phyloP scores from a whole-genome alignment of 2,329 filamentous ascomycete species.

The Camillea tinctor region DNA sequence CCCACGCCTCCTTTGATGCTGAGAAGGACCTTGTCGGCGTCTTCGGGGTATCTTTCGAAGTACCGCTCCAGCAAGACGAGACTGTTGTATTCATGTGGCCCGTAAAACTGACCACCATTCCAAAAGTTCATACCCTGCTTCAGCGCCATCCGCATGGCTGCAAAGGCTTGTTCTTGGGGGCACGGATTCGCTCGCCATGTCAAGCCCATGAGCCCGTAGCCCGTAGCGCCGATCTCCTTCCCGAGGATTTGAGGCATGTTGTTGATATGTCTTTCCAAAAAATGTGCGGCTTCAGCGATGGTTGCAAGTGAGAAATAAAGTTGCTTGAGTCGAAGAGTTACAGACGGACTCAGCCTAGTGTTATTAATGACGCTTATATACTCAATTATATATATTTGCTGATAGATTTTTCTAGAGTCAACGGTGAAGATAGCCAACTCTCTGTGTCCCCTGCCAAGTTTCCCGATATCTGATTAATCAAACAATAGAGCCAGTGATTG shows the following conservation, averaged over 20 bases:
- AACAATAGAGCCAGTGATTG: neutral
- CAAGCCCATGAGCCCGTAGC: slow-evolving; percentile 32
- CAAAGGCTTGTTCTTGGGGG: slow-evolving; percentile 42
- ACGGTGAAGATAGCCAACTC: neutral
- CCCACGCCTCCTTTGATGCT: slow-evolving; percentile 55
- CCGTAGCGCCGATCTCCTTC: slow-evolving; percentile 26
- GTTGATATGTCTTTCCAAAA: slow-evolving; percentile 1
- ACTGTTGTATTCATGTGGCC: slow-evolving; percentile 48
- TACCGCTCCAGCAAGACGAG: slow-evolving; percentile 53
- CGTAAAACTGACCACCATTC: slow-evolving; percentile 59
- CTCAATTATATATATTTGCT: neutral
- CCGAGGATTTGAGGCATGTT: slow-evolving; percentile 28
- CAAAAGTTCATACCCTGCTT: slow-evolving; percentile 41
- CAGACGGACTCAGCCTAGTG: neutral
- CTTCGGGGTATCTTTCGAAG: slow-evolving; percentile 55
- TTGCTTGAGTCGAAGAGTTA: neutral
- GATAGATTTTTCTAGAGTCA: neutral
- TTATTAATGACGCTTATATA: neutral
- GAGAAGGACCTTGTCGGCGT: slow-evolving; percentile 54
- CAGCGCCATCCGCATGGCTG: slow-evolving; percentile 48
- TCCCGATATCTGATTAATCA: neutral
- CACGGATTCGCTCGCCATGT: slow-evolving; percentile 30
- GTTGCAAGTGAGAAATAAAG: neutral
- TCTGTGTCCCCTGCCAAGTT: neutral
- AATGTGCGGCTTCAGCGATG: neutral